Conservation (phyloP, 2,329 filamentous ascomycete genomes). For the Colletotrichum theobromicola region DNA sequence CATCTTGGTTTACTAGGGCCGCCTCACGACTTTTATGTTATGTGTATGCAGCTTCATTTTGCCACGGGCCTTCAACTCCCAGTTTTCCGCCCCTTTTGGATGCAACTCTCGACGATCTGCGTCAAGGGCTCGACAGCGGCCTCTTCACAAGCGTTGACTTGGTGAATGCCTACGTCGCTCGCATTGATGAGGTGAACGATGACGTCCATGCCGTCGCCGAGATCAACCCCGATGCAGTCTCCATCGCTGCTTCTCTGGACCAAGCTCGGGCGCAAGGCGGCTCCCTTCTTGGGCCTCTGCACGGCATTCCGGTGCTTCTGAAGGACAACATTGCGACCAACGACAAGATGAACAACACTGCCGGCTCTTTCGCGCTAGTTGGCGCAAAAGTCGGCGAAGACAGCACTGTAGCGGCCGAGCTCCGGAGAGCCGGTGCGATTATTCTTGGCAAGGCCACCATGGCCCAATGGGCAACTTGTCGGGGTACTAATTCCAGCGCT, state of each 20-base stretch:
- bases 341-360: conserved; percentile 66
- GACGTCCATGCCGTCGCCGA: conserved; percentile 33
- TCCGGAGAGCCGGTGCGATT: conserved; percentile 65
- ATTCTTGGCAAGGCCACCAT: conserved; percentile 72
- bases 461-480: conserved; percentile 69
- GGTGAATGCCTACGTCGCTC: conserved; percentile 34
- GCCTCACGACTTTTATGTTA: background rate
- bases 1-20: background rate
- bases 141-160: conserved; percentile 34
- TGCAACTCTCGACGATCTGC: background rate
- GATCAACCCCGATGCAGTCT: conserved; percentile 41
- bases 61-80: background rate
- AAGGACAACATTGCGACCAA: conserved; percentile 72
- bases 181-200: conserved; percentile 35
- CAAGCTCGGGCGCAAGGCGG: conserved; percentile 22
- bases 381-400: conserved; percentile 63
- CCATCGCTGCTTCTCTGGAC: conserved; percentile 41
- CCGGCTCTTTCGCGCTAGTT: conserved; percentile 68
- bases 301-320: conserved; percentile 69
- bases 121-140: conserved; percentile 24
- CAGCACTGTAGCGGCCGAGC: conserved; percentile 62
- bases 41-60: background rate
- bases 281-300: conserved; percentile 39
- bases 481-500: conserved; percentile 60
- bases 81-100: background rate